Base-by-base conservation (phyloP, 148 eudicot genomes). In the Arctostaphylos glauca region DNA sequence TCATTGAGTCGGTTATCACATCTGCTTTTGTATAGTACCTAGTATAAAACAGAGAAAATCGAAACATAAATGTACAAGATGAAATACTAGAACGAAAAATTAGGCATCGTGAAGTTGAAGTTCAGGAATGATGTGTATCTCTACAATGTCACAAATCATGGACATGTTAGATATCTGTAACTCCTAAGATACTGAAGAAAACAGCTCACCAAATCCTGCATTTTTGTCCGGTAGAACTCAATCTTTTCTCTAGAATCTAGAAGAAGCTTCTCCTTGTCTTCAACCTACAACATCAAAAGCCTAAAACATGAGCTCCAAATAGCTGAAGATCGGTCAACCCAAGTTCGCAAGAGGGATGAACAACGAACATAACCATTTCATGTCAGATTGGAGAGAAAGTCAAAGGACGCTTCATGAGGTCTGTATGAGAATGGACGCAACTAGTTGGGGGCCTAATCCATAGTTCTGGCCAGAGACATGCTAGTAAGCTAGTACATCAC, bases 1-100 rank as follows among this genome's bases (percentile, higher is more conserved):
- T 96, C 99, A 91, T 96, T 96, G 56, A 96, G 98, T 48, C 98
- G 90, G 88, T 96, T 96, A 54, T 96, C 99, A 86, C 99, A 94
- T 84, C 96, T 91, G 82, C 99, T 96, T 90, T 91, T 96, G 86
- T 94, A 96, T 66, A 96, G 84, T 76, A 96, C 99, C 99, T 96
- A 84, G 62, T 52, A 70, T 5, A 74, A 6, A 75, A 85, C 16
- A 55, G 78, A 79, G 74, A 60, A 86, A 15, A 74, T 4, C 70
- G 19, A 48, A 59, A 73, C 49, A 38, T 77, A 49, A 78, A 55
- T 16, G 84, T 21, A 78, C 38, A 70, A 55, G 25, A n/a, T 58
- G 5, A 18, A 68, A 76, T 25, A 76, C 18, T 12, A n/a, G 67
- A 81, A 55, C 55, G 12, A 58, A 56, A 5, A 59, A 83, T n/a